Evolutionary conservation across 352 stramenopile genomes (phyloP), one percentile per base, ranked within the genome.

Genomic region (Globisporangium okanoganense): DNA sequence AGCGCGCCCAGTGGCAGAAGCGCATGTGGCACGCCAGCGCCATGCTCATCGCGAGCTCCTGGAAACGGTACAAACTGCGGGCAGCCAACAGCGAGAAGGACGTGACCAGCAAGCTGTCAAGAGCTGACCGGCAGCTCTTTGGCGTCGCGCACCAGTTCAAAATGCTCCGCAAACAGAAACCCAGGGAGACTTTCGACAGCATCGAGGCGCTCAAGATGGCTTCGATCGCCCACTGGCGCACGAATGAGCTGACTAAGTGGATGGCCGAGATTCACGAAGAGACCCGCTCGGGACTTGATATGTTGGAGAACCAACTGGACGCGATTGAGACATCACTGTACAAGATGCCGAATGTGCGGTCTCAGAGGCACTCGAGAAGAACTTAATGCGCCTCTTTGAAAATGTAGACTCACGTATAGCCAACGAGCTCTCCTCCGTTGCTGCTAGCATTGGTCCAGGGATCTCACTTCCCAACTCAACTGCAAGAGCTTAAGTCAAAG

Each of bases 1-100:
- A 85, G 51, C 64, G 50, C 0, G 64, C 85, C 24, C 67, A 66
- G 20, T 86, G 69, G 68, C 62, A 85, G 24, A 70, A 69, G 20
- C 43, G 66, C 5, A 36, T 85, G 12, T 66, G 73, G 35, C 38
- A 62, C 27, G 47, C 61, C 18, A 70, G 63, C 8, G 67, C 67
- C 8, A 58, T 41, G 29, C 66, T 89, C 1, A 83, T 89, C 50
- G 59, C 62, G 1, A 56, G 54, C 10, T 71, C 74, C 2, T 89
- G 79, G 79, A 35, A 41, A 24, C 56, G 40, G n/a, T 60, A 75
- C 29, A 58, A 22, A 7, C 3, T 54, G 27, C 25, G 25, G 38
- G 9, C 3, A 25, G 10, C 49, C 14, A 41, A 7, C 18, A n/a
- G 5, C 2, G 22, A 20, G 12, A 56, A 56, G 10, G 35, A 43